Evolutionary conservation across 345 rosid genomes (phyloP), one percentile per base, ranked within the genome.

Genomic region (Melaleuca quinquenervia): DNA sequence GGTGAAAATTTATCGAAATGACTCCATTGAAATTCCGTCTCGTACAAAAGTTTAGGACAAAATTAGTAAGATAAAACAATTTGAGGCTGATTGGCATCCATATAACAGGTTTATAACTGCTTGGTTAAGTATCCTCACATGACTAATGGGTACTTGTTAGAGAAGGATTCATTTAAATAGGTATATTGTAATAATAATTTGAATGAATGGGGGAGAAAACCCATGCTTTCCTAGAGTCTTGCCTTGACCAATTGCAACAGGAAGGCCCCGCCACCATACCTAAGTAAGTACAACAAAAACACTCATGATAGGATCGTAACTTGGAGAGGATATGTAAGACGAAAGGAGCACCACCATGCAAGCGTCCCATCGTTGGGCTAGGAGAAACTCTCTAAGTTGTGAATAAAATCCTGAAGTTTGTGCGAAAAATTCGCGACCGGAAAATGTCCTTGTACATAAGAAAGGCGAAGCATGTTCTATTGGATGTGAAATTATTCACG

Each of bases 11-110:
- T 8, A 29, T 64, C 7, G 22, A 29, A 16, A 64, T 0, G 22
- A 16, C 7, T 64, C 15, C 15, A 29, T 64, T 1, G 9, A 0
- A 29, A 64, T 64, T 64, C n/a, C n/a, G n/a, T n/a, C n/a, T 64
- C 0, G 0, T 29, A 64, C 76, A 64, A 64, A 29, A 0, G 3
- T 8, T 64, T 29, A 62, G 1, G 3, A 62, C 4, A 0, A 62
- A 15, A 14, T 62, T 62, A 7, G 9, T 20, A 62, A 0, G n/a
- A 29, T 6, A 29, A 64, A 27, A 64, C 4, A 15, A 0, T 29
- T 15, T 29, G 29, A 8, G 3, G 16, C 0, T 29, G 1, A 15
- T 64, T 15, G 24, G 3, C 1, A 64, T 29, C 3, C 3, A 0
- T 64, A 64, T 8, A 3, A 15, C 14, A 62, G 0, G 0, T 29